phyloP scores from a whole-genome alignment of 495 filamentous ascomycete genomes.

The Aspergillus coremiiformis region DNA sequence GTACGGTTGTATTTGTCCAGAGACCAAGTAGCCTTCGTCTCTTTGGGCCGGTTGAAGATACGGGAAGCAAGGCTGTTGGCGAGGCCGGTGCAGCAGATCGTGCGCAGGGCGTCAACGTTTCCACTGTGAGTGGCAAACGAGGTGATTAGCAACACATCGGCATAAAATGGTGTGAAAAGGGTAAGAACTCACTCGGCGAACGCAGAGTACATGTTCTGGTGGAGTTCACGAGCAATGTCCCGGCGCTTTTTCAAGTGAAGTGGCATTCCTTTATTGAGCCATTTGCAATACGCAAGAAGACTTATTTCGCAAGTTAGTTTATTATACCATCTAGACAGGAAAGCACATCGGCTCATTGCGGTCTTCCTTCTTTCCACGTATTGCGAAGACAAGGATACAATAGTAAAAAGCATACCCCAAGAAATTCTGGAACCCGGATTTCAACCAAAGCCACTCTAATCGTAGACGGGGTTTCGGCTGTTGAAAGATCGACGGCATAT shows the following conservation, averaged over 20 bases:
- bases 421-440: constrained; percentile 31
- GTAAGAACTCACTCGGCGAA: constrained; percentile 52
- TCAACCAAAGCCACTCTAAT: constrained; percentile 44
- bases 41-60: constrained; percentile 48
- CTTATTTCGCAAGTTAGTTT: constrained; percentile 31
- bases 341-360: background rate
- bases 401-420: constrained; percentile 27
- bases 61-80: constrained; percentile 44
- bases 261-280: constrained; percentile 19
- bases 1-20: constrained; percentile 53
- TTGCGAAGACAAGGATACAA: background rate
- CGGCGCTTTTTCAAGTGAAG: constrained; percentile 39
- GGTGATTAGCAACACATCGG: background rate
- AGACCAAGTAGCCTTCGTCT: constrained; percentile 54
- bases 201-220: constrained; percentile 62
- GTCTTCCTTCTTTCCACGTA: background rate
- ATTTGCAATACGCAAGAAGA: constrained; percentile 35
- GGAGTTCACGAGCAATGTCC: constrained; percentile 44
- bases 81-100: constrained; percentile 56
- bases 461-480: constrained; percentile 35
- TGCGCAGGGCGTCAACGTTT: constrained; percentile 48
- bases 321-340: background rate
- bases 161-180: background rate
- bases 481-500: constrained; percentile 49
- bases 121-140: constrained; percentile 32